phyloP scores from a whole-genome alignment of 2,329 filamentous ascomycete species.

The Cytospora piceicola region DNA sequence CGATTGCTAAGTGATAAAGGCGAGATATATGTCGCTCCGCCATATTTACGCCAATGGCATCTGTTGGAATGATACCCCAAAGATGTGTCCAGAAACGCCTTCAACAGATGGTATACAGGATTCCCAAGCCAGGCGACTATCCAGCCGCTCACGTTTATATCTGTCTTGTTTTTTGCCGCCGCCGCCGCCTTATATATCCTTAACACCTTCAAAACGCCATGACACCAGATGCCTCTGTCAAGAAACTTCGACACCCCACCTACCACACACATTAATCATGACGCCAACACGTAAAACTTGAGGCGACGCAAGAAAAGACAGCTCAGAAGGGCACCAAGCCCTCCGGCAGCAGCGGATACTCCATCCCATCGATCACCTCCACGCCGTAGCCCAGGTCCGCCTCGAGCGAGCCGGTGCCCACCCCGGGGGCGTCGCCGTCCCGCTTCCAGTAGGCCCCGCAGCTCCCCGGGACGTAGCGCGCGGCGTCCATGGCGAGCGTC shows the following conservation, averaged over 20 bases:
- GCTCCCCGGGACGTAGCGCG: conserved; percentile 52
- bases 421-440: conserved; percentile 32
- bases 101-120: not conserved
- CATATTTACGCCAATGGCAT: not conserved
- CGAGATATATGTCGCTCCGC: not conserved
- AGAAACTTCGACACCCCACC: not conserved
- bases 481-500: conserved; percentile 52
- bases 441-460: conserved; percentile 54
- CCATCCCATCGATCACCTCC: conserved; percentile 46
- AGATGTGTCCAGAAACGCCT: not conserved
- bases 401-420: conserved; percentile 29
- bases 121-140: not conserved
- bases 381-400: conserved; percentile 42
- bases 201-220: not conserved
- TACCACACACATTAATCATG: not conserved
- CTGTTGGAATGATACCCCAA: not conserved
- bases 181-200: not conserved
- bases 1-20: not conserved
- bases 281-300: not conserved
- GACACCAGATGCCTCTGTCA: not conserved
- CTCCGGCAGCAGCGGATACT: conserved; percentile 46
- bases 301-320: not conserved
- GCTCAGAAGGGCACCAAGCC: conserved; percentile 41
- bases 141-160: not conserved
- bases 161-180: not conserved